Evolutionary conservation across 1,284 basidiomycete species (phyloP), one percentile per base, ranked within the genome.

Genomic region (Vanrija humicola): DNA sequence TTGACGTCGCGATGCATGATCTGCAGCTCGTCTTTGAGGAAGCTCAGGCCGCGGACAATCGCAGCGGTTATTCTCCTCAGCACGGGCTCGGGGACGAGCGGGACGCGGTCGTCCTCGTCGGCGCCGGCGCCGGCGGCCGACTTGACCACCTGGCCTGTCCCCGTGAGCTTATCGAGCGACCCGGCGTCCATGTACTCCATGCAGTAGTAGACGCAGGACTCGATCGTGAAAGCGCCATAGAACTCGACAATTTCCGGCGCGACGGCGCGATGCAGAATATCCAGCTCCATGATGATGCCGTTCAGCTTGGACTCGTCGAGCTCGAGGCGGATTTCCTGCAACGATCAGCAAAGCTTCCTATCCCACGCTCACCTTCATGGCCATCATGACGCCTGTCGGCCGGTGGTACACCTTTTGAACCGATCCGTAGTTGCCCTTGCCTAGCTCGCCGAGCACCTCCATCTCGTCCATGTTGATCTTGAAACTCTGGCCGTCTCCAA

Each of bases 131-230:
- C 50, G 42, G 50, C 25, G 14, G 23, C 18, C 15, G 8, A 5
- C 58, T 55, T 60, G n/a, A 58, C 56, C 7, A 61, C 60, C 4
- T 56, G 50, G 26, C 38, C 43, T 58, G 75, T 74, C 6, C 80
- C 81, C 39, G 84, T 85, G 0, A 98, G 82, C 61, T 90, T 92
- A 74, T 98, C 95, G 47, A 98, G 81, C 54, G 86, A 89, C 16
- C 94, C 92, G 3, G 90, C 92, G 70, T 98, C 93, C 95, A 98
- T 98, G 77, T 88, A 92, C 79, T 98, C 95, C 93, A 98, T 98
- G 78, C 95, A 98, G 77, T 97, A 98, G 78, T 98, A 98, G 38
- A 98, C 95, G 76, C 90, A 98, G 23, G 88, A 90, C 75, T 98
- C 95, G 75, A 97, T 93, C 75, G 97, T 98, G 80, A 98, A 98